Percentiles rank a stretch among this genome's conserved stretches.
Evolutionary conservation across 129 eudicot species (phyloP).

Genomic region (Chrysanthemum seticuspe): DNA sequence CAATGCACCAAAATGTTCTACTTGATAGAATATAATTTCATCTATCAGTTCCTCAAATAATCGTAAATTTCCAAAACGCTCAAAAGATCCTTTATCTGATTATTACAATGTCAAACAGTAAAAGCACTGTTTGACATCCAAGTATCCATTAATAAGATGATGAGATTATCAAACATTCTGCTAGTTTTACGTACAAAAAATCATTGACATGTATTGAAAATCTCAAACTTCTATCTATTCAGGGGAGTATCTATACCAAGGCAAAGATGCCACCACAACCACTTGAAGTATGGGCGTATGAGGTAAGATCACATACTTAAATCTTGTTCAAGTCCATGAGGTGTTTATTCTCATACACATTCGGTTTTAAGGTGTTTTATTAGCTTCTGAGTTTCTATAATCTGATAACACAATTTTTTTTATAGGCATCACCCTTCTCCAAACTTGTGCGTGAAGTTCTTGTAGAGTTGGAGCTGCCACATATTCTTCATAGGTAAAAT

Average conservation of each 20-base stretch:
- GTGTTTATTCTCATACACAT: background rate
- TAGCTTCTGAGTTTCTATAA: conserved; percentile 17
- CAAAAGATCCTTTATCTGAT: too few species aligned
- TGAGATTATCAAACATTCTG: background rate
- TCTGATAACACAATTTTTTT: background rate
- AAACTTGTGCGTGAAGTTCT: conserved; percentile 97
- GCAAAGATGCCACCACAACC: conserved; percentile 94
- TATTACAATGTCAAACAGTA: too few species aligned
- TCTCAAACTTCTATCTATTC: conserved; percentile 22
- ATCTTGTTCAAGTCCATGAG: background rate
- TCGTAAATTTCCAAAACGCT: too few species aligned
- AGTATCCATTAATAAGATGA: too few species aligned
- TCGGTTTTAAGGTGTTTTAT: conserved; percentile 3
- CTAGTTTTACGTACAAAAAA: background rate
- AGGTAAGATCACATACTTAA: conserved; percentile 66
- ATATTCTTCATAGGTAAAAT: conserved; percentile 79
- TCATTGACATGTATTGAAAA: background rate
- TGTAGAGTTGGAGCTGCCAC: conserved; percentile 95
- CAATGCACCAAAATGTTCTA: too few species aligned
- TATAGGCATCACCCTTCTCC: conserved; percentile 91
- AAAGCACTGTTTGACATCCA: too few species aligned
- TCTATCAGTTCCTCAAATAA: too few species aligned
- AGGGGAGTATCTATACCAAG: conserved; percentile 79
- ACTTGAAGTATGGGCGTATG: conserved; percentile 90
- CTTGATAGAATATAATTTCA: too few species aligned